Conservation (phyloP, 805 yeast genomes). For the Blastobotrys muscicola region DNA sequence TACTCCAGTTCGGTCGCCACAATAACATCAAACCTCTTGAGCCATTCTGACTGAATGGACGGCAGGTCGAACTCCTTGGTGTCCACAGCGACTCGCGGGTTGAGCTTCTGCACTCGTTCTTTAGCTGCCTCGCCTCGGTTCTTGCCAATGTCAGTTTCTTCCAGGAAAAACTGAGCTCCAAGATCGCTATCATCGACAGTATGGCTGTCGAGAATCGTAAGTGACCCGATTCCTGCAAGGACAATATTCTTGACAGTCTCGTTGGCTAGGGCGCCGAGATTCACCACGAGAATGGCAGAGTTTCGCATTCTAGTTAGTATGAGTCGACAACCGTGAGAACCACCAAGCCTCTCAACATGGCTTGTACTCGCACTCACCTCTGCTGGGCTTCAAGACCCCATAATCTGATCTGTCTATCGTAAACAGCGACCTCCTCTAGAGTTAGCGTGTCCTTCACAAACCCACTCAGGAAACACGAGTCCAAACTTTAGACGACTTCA, state of each 20-base stretch:
- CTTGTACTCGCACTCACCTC: slow-evolving; percentile 8
- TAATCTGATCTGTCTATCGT: slow-evolving; percentile 87
- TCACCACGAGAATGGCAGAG: slow-evolving; percentile 60
- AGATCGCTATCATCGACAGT: slow-evolving; percentile 51
- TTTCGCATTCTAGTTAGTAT: slow-evolving; percentile 41
- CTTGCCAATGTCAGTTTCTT: slow-evolving; percentile 45
- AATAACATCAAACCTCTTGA: slow-evolving; percentile 53
- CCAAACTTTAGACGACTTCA: no score
- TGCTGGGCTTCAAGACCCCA: slow-evolving; percentile 96
- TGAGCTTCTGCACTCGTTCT: slow-evolving; percentile 56
- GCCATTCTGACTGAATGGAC: slow-evolving; percentile 29
- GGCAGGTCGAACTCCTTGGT: slow-evolving; percentile 28
- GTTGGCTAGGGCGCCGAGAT: slow-evolving; percentile 67
- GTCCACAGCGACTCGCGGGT: slow-evolving; percentile 60
- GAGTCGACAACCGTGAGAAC: not conserved
- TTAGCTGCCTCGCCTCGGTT: slow-evolving; percentile 46
- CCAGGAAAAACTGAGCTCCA: slow-evolving; percentile 65
- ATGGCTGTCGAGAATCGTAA: slow-evolving; percentile 59
- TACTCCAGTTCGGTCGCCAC: slow-evolving; percentile 59
- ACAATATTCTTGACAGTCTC: slow-evolving; percentile 80
- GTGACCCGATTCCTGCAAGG: slow-evolving; percentile 76
- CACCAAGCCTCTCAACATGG: no score
- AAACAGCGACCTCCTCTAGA: slow-evolving; percentile 75
- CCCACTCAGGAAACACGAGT: not conserved
- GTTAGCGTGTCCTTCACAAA: not conserved